These are phyloP conservation scores for Fagus sylvatica DNA, from an alignment of 306 rosid species.

Conservation along the genomic window DNA sequence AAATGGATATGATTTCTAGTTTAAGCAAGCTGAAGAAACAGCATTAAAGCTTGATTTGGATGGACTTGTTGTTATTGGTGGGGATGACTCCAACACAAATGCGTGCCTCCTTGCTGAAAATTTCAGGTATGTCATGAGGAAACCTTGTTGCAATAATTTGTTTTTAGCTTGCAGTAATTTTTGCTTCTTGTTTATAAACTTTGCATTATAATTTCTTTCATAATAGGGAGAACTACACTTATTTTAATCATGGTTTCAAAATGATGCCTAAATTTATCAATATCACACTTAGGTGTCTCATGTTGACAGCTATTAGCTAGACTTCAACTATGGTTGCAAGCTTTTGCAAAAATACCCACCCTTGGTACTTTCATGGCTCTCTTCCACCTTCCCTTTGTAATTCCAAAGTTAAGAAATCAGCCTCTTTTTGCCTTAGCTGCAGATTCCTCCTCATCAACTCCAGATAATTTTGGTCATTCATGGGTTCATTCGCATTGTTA, in stretches of 20 bases:
- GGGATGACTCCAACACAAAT: constrained; percentile 98
- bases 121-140: constrained; percentile 61
- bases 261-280: background rate
- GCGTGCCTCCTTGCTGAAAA: constrained; percentile 98
- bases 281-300: background rate
- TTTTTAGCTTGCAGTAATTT: background rate
- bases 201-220: background rate
- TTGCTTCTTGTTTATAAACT: constrained; percentile 6
- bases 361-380: background rate
- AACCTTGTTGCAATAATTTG: constrained; percentile 7
- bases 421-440: background rate
- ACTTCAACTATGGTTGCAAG: background rate
- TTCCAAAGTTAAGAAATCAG: background rate
- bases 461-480: background rate
- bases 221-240: background rate
- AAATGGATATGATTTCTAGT: constrained; percentile 46
- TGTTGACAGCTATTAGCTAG: background rate
- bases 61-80: constrained; percentile 98
- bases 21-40: constrained; percentile 96
- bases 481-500: background rate
- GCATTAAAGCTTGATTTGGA: constrained; percentile 83
- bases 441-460: background rate
- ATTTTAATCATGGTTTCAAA: background rate
- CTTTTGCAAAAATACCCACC: background rate
- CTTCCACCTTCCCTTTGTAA: background rate